Base-by-base conservation (phyloP, 2,329 filamentous ascomycete species). In the Akanthomyces muscarius region DNA sequence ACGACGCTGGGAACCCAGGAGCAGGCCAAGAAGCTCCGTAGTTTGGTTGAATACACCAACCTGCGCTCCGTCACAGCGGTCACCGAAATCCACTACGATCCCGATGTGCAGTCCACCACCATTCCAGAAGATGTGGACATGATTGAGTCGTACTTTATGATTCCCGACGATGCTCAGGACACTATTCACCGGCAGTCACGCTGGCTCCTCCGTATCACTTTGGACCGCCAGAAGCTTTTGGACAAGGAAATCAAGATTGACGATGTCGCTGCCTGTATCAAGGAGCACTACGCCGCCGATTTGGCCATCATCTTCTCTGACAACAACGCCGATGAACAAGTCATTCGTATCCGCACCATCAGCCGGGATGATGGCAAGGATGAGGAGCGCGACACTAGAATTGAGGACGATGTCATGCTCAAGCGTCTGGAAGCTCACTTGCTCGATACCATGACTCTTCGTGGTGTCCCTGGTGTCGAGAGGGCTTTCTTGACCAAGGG, bases 81-180 rank as follows among this genome's bases (percentile, higher is more conserved):
- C 53, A 96, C 93, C 0, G 96, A 99, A 76, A 94, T 99, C 64
- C 97, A 97, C 83, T 98, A 98, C 71, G 95, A 99, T 73, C 95
- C 95, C 0, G 90, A 96, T 64, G 89, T 97, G 64, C 86, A 90
- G 69, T 82, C 85, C 36, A 99, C 96, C 0, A 90, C 88, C 67
- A 96, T 99, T 69, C 84, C 89, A 42, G 90, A 90, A 63, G 95
- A 99, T 80, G 78, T 85, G 65, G 95, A 98, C 71, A 96, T 98
- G 86, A 91, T 99, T 7, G 92, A 97, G 69, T 96, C 94, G 0
- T 97, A 97, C 81, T 98, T 94, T 78, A 87, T 98, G 73, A 91
- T 98, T 72, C 91, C 92, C 0, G 92, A 96, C 67, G 91, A 96
- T 48, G 80, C 78, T 23, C 80, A 82, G 33, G 82, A 84, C 62